These are phyloP conservation scores for Stentor roeselii DNA, from an alignment of 73 alveolate species.

Conservation along the genomic window DNA sequence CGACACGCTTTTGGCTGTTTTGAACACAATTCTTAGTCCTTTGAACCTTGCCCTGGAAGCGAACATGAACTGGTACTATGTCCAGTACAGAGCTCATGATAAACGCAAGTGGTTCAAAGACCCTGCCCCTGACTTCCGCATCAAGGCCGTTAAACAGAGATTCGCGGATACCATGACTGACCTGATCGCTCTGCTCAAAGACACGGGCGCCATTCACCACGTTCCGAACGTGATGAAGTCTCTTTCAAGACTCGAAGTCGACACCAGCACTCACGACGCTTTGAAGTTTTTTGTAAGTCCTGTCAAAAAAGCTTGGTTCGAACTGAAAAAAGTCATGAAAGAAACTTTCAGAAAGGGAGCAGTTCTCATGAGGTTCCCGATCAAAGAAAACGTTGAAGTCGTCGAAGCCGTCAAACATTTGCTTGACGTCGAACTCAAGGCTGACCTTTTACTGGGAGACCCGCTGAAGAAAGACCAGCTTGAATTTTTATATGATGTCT, in stretches of 20 bases:
- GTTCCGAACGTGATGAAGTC: constrained; percentile 18
- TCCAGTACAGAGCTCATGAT: neutral
- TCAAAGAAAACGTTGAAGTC: neutral
- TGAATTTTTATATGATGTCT: constrained; percentile 51
- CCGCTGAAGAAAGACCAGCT: constrained; percentile 59
- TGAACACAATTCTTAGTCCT: neutral
- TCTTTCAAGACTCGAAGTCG: neutral
- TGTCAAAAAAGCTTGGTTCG: constrained; percentile 14
- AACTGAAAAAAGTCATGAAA: constrained; percentile 1
- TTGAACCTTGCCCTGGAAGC: neutral
- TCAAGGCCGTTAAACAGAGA: neutral
- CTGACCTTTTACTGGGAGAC: constrained; percentile 62
- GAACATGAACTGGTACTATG: constrained; percentile 1
- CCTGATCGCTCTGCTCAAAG: neutral
- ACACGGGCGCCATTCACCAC: neutral
- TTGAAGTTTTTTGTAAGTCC: constrained; percentile 15
- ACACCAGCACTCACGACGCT: constrained; percentile 13
- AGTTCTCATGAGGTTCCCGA: neutral
- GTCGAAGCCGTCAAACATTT: neutral
- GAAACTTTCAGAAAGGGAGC: neutral
- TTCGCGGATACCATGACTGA: constrained; percentile 8
- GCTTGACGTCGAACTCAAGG: constrained; percentile 48
- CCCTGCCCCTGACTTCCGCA: neutral
- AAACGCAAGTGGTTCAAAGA: constrained; percentile 17
- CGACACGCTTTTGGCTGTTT: neutral